Evolutionary conservation across 192 early-diverging fungal species (phyloP).

Genomic region (Phlyctochytrium planicorne): DNA sequence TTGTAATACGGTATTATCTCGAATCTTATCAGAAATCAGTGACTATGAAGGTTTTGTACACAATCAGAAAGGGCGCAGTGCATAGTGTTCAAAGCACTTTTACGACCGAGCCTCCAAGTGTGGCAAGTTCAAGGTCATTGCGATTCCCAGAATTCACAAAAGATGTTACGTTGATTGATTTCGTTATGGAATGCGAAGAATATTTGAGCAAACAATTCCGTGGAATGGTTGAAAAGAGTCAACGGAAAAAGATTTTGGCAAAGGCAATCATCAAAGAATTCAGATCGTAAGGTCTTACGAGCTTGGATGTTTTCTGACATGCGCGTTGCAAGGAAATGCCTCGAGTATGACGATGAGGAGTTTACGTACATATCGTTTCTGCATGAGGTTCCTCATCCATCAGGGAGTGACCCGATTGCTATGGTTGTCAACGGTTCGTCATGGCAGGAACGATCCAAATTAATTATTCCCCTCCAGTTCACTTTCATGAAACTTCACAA

Average conservation of each 20-base stretch:
- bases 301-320: background rate
- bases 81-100: background rate
- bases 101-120: background rate
- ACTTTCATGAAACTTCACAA: background rate
- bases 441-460: background rate
- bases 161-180: background rate
- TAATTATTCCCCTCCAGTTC: background rate
- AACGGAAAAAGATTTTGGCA: background rate
- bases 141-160: background rate
- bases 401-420: background rate
- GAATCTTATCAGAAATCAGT: background rate
- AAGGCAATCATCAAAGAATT: background rate
- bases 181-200: background rate
- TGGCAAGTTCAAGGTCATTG: background rate
- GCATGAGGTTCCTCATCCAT: background rate
- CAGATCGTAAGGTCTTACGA: background rate
- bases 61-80: background rate
- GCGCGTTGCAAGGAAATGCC: background rate
- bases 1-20: background rate
- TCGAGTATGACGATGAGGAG: background rate
- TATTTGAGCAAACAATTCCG: background rate
- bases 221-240: background rate
- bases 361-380: background rate
- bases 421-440: background rate
- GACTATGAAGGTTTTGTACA: background rate